Evolutionary conservation across 257 asterid genomes (phyloP), one percentile per base, ranked within the genome.

Genomic region (Schizonepeta tenuifolia): DNA sequence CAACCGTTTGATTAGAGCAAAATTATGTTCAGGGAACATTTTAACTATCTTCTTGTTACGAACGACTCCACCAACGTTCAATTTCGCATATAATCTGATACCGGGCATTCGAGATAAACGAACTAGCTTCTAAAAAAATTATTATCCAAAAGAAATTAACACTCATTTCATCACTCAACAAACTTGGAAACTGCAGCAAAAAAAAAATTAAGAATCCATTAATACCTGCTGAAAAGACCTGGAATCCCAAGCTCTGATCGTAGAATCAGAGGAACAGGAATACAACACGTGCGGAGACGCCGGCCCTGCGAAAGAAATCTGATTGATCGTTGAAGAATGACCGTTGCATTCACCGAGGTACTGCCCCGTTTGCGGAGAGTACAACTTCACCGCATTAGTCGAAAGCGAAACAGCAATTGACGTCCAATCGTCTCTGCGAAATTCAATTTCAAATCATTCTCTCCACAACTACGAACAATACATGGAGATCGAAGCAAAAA

Each of bases 381-480:
- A 95, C 82, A 95, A 69, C 84, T 95, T 92, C 76, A 95, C 88
- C n/a, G 85, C 89, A 73, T 88, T 90, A 9, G 95, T 86, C 15
- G 97, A 95, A 18, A 95, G 95, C 59, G 98, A 90, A 43, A 95
- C 98, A 35, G 98, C 99, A 91, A 95, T 87, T 24, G 96, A 83
- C 66, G 96, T 67, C 93, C 92, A 92, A 76, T 95, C 98, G 57
- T 85, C 85, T 79, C 99, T 95, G 77, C 57, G 41, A 35, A 41
- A 47, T 62, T 41, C 64, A 67, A 66, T 58, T 5, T 33, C 57
- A 63, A 17, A 62, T 31, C 17, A 66, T 41, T 61, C 9, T 9
- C 18, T 43, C 59, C 69, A 35, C 36, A 31, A 56, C 24, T 40
- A 53, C 46, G 18, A 26, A 12, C 9, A 57, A 54, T 22, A 15